Evolutionary conservation across 345 rosid species (phyloP), one percentile per base, ranked within the genome.

Genomic region (Boechera divaricarpa): DNA sequence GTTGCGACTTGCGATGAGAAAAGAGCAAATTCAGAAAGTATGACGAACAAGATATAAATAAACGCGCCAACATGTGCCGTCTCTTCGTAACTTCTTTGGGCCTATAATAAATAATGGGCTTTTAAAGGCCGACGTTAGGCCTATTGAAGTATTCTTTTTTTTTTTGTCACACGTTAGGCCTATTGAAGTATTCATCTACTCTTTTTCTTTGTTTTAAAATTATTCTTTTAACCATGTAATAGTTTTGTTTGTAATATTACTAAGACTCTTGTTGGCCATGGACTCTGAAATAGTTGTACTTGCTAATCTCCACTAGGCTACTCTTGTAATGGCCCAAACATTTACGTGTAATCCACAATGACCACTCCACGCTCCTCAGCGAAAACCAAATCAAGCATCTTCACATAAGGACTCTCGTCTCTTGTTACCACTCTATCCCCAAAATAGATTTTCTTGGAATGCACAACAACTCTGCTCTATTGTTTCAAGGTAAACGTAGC

Each of bases 401-500:
- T 66, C 38, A 6, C 35, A 15, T 21, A 21, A 6, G 49, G 66
- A 47, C 0, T 18, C 21, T 18, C 21, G 21, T 18, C 57, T 45
- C 11, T 47, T 6, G 72, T 56, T 18, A 74, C 55, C 48, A 74
- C 49, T 65, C 66, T 32, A 15, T 35, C 11, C 4, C n/a, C 65
- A 5, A 74, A 56, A 24, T 65, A 74, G 2, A 15, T 3, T 24
- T 21, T 2, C 13, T n/a, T 11, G 5, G 41, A 38, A 1, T 38
- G 3, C 9, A 38, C 3, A 38, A 38, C 9, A 2, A 7, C 10
- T 2, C 7, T 2, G 9, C 41, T 38, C 0, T 7, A 28, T 28
- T 28, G 29, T 28, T 28, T 28, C 2, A 28, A 38, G 41, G 7
- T 38, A 10, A 10, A 3, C 10, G 7, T 38, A 2, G 10, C 41